Evolutionary conservation across 2,329 filamentous ascomycete species (phyloP).

Genomic region (Xylaria sp.): DNA sequence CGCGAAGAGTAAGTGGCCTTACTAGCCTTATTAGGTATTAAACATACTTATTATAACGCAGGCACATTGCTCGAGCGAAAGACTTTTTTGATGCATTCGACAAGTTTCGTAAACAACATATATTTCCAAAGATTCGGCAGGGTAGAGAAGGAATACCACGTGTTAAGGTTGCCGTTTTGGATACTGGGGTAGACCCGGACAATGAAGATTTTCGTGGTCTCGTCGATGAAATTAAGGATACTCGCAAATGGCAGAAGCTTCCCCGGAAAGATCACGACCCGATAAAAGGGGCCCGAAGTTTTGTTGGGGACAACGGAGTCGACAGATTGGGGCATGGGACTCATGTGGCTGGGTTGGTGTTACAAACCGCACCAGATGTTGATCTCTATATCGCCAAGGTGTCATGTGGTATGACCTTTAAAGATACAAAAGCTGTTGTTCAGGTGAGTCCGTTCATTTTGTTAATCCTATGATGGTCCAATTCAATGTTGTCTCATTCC

Average conservation of each 20-base stretch:
- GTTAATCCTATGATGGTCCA: neutral
- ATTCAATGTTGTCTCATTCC: neutral
- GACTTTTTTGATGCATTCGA: neutral
- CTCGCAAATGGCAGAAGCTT: neutral
- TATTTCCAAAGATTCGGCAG: neutral
- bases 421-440: neutral
- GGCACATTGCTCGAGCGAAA: neutral
- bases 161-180: neutral
- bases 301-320: neutral
- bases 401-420: neutral
- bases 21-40: neutral
- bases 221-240: neutral
- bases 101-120: neutral
- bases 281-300: neutral
- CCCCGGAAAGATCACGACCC: neutral
- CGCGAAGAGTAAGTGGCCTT: neutral
- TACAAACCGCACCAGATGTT: constrained; percentile 1
- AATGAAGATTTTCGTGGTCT: neutral
- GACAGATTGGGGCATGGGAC: neutral
- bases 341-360: neutral
- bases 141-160: neutral
- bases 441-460: neutral
- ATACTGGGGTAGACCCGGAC: neutral
- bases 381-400: constrained; percentile 9
- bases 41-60: neutral